Base-by-base conservation (phyloP, 805 yeast species). In the Saturnispora sanitii region DNA sequence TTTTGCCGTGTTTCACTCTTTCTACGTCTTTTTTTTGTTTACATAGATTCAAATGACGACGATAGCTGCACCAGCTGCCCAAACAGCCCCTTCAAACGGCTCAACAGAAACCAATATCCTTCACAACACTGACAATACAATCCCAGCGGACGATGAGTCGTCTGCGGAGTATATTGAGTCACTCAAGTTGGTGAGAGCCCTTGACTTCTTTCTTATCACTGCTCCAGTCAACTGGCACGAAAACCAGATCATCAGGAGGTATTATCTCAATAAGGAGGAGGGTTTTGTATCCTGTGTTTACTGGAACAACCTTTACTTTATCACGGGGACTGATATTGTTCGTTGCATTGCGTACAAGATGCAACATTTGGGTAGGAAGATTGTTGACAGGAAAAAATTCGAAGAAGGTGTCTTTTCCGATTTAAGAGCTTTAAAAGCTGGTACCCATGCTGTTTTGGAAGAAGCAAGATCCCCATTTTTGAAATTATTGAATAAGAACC, bases 331-430 rank as follows among this genome's bases (percentile, higher is more conserved):
- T 1, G 97, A 92, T 65, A 88, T 90, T 44, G 95, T 92, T 35
- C 76, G 95, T 44, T 85, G 95, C 58, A 75, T 90, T 38, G 82
- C 87, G 15, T 92, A 82, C 60, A 77, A 90, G 49, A 82, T 90
- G 64, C 81, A 80, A 51, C 87, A 86, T 50, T 84, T 90, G 65
- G 98, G 98, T 1, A 70, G 97, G 46, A 74, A 74, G 45, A 77
- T 92, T 19, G 59, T 73, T 16, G 96, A 92, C 58, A 69, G 94
- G 51, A 88, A 92, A 62, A 90, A 92, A 63, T 90, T 90, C 56
- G 97, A 90, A 65, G 98, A 90, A 63, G 96, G 97, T 17, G 79
- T 90, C 21, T 90, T 92, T 52, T 82, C 94, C 6, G 97, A 92
- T 58, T 64, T 90, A 48, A 73, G 98, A 50, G 77, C 82, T 47